Percentiles rank a stretch among this genome's conserved stretches.
phyloP scores from a whole-genome alignment of 306 rosid genomes.

The Glycine latifolia region DNA sequence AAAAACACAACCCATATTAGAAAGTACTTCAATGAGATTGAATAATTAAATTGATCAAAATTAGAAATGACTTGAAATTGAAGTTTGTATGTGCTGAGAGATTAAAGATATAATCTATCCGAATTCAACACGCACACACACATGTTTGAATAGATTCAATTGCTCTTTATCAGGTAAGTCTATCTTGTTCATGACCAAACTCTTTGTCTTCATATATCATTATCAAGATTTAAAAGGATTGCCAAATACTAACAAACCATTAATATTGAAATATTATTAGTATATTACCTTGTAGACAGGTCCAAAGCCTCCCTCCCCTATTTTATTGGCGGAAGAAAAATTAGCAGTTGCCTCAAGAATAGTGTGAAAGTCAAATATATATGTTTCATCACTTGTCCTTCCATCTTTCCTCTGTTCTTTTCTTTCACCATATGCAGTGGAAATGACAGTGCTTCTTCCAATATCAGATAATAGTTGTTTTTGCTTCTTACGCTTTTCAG shows the following conservation, averaged over 20 bases:
- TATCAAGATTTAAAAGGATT: not conserved
- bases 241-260: not conserved
- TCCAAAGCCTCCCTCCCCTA: conserved; percentile 17
- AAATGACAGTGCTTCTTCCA: not conserved
- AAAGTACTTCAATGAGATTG: not conserved
- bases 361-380: conserved; percentile 29
- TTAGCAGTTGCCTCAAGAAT: conserved; percentile 12
- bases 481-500: not conserved
- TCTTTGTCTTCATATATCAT: not conserved
- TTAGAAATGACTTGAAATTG: not conserved
- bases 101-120: too few species aligned
- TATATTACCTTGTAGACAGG: conserved; percentile 10
- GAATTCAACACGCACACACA: too few species aligned
- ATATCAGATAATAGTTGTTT: not conserved
- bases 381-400: not conserved
- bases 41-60: not conserved
- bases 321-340: not conserved
- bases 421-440: not conserved
- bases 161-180: not conserved
- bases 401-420: not conserved
- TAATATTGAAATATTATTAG: not conserved
- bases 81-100: not conserved
- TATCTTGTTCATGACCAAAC: not conserved
- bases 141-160: not conserved
- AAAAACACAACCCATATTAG: not conserved